Conservation (phyloP, 805 yeast species). For the Teunomyces funiuensis region DNA sequence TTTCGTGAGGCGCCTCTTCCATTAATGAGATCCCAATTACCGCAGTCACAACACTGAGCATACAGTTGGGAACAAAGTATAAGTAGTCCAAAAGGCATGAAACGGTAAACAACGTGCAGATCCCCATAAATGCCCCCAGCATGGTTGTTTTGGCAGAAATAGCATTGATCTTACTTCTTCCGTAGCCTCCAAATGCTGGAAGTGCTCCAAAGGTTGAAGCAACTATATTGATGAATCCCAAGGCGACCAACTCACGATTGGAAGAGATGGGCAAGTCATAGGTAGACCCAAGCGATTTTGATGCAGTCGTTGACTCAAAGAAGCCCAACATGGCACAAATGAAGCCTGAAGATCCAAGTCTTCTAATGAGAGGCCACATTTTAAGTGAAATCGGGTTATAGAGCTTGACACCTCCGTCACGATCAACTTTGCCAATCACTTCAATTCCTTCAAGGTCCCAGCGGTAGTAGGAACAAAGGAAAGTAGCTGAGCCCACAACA, state of each 20-base stretch:
- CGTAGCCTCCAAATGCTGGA: slow-evolving; percentile 96
- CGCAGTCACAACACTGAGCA: slow-evolving; percentile 76
- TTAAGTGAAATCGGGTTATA: slow-evolving; percentile 56
- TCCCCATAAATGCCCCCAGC: slow-evolving; percentile 83
- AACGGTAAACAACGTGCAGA: slow-evolving; percentile 65
- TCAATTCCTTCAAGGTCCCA: slow-evolving; percentile 59
- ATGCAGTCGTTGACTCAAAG: slow-evolving; percentile 91
- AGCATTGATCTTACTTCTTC: slow-evolving; percentile 86
- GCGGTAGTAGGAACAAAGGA: slow-evolving; percentile 46
- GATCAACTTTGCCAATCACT: slow-evolving; percentile 66
- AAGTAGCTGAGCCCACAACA: slow-evolving; percentile 63
- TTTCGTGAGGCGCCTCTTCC: slow-evolving; percentile 82
- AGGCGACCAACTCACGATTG: slow-evolving; percentile 87
- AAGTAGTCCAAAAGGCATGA: slow-evolving; percentile 59
- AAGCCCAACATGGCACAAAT: slow-evolving; percentile 84
- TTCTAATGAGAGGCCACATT: slow-evolving; percentile 49
- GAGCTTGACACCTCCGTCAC: slow-evolving; percentile 44
- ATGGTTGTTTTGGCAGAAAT: slow-evolving; percentile 80
- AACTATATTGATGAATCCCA: slow-evolving; percentile 72
- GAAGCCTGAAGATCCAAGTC: slow-evolving; percentile 67
- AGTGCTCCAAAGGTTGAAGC: slow-evolving; percentile 68
- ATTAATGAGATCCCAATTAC: slow-evolving; percentile 63
- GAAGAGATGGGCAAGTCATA: slow-evolving; percentile 73
- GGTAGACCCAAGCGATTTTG: slow-evolving; percentile 78
- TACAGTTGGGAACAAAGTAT: slow-evolving; percentile 74